Base-by-base conservation (phyloP, 1,284 basidiomycete species). In the Fomitopsis betulina region DNA sequence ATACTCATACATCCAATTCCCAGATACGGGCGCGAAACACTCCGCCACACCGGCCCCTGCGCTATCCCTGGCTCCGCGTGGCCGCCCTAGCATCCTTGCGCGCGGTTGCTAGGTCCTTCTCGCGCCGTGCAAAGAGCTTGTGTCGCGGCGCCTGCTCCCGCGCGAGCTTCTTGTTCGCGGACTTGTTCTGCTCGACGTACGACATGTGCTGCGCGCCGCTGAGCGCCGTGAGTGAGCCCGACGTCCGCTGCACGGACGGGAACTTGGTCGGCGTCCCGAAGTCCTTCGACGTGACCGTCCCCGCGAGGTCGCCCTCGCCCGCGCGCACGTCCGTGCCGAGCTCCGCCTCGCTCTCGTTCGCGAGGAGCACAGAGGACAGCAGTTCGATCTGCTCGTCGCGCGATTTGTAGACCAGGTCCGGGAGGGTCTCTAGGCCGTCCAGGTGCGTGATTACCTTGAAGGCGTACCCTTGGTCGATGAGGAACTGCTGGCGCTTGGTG, bases 401-500 rank as follows among this genome's bases (percentile, higher is more conserved):
- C 43, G 91, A 94, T 66, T 85, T 86, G 79, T 97, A 99, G 54
- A 98, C 96, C 58, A 99, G 81, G 64, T 94, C 91, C 1, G 91
- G 87, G 68, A 97, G 82, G 51, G 84, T 79, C 60, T 97, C 88
- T 52, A 98, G 81, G 1, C 97, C 97, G 62, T 97, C 94, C 23
- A 99, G 84, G 67, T 97, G 93, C 8, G 97, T 99, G 74, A 99
- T 99, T 57, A 99, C 96, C 73, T 98, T 98, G 85, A 99, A 99
- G 1, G 96, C 93, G 75, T 99, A 99, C 1, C 96, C 96, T 76
- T 98, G 91, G 74, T 99, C 97, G 68, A 99, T 97, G 64, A 99
- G 79, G 78, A 99, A 99, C 68, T 98, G 95, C 72, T 99, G 97
- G 21, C 97, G 87, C 76, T 99, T 99, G 13, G 97, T 98, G 70